Percentiles rank a stretch among this genome's conserved stretches.
phyloP scores from a whole-genome alignment of 345 rosid genomes.

The Alliaria petiolata region DNA sequence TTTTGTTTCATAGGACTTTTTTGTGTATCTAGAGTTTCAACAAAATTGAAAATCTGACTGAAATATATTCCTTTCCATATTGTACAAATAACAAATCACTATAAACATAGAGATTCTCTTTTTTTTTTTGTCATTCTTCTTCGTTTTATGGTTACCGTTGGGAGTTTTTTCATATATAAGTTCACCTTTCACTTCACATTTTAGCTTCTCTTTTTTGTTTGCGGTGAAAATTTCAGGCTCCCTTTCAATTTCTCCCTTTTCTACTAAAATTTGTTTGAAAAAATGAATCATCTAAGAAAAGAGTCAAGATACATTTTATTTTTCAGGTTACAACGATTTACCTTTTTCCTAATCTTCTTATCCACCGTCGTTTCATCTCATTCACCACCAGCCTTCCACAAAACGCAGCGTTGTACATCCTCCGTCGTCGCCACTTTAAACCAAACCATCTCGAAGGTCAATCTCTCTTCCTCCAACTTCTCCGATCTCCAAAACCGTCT shows the following conservation, averaged over 20 bases:
- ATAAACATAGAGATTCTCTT: background rate
- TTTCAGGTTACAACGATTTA: background rate
- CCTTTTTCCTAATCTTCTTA: background rate
- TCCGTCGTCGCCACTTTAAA: conserved; percentile 50
- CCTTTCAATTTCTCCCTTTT: background rate
- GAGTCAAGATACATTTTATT: background rate
- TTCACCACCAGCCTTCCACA: background rate
- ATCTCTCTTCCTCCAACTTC: conserved; percentile 47
- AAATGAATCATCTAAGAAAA: background rate
- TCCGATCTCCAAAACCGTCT: conserved; percentile 30
- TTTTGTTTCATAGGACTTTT: background rate
- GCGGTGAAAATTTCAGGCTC: background rate
- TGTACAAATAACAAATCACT: background rate
- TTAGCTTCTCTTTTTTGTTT: background rate
- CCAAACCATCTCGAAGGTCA: conserved; percentile 47
- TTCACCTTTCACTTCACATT: background rate
- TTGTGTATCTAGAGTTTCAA: background rate
- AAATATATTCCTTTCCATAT: background rate
- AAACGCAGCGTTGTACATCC: conserved; percentile 14
- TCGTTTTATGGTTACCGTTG: background rate
- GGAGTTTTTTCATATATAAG: background rate
- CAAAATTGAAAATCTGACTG: background rate
- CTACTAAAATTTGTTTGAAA: background rate
- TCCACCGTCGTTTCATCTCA: conserved; percentile 3
- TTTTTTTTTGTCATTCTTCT: background rate